Conservation (phyloP, 495 filamentous ascomycete species). For the Aspergillus homomorphus region DNA sequence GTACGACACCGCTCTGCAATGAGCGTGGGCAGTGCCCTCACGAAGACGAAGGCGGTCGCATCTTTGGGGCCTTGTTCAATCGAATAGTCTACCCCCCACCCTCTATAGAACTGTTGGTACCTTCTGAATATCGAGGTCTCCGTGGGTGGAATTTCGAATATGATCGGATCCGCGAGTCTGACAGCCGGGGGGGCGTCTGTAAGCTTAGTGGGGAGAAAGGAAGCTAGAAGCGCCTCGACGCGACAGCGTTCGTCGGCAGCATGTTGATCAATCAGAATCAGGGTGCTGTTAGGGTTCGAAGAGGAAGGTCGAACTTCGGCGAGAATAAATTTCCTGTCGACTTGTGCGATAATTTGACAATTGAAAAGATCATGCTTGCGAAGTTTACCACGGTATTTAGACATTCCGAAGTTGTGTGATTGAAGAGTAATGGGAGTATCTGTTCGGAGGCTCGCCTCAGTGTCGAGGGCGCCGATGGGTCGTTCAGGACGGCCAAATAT, state of each 20-base stretch:
- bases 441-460: neutral
- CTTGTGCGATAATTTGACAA: conserved; percentile 72
- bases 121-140: conserved; percentile 57
- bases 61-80: conserved; percentile 12
- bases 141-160: conserved; percentile 56
- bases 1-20: conserved; percentile 74
- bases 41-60: conserved; percentile 33
- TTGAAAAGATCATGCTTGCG: conserved; percentile 60
- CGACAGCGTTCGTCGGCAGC: conserved; percentile 88
- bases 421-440: conserved; percentile 10
- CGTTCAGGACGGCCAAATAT: conserved; percentile 54
- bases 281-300: conserved; percentile 22
- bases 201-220: conserved; percentile 29
- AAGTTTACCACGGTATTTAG: conserved; percentile 53
- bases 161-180: conserved; percentile 47
- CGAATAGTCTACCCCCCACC: conserved; percentile 72
- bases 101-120: conserved; percentile 54
- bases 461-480: conserved; percentile 32
- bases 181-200: conserved; percentile 26
- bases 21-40: conserved; percentile 60
- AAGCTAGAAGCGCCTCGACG: conserved; percentile 65
- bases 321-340: conserved; percentile 89
- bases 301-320: conserved; percentile 45
- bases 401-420: conserved; percentile 20
- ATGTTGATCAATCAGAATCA: conserved; percentile 90